Percentiles rank a stretch among this genome's conserved stretches.
Conservation (phyloP, 495 filamentous ascomycete species). For the Trichodelitschia bisporula region DNA sequence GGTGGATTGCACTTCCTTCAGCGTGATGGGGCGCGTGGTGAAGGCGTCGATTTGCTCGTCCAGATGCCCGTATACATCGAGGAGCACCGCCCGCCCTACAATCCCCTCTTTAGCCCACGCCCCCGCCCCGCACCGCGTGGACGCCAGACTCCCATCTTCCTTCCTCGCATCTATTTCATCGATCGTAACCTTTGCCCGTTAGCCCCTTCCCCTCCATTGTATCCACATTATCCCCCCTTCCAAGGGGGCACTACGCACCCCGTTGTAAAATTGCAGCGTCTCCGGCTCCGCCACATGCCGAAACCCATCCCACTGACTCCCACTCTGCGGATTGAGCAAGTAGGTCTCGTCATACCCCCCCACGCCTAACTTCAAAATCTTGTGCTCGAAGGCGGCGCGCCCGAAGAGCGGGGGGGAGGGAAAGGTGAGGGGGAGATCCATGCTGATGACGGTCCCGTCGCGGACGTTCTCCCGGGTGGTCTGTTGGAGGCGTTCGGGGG, state of each 20-base stretch:
- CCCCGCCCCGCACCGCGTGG: too few species aligned
- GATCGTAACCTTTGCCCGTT: too few species aligned
- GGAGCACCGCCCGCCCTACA: constrained; percentile 30
- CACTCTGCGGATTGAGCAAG: constrained; percentile 49
- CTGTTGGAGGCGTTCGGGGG: constrained; percentile 25
- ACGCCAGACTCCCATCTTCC: too few species aligned
- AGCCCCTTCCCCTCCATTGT: constrained; percentile 24
- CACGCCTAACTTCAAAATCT: constrained; percentile 23
- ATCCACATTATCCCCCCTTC: too few species aligned
- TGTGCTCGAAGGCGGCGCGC: constrained; percentile 29
- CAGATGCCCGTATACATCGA: too few species aligned
- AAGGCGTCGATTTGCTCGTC: too few species aligned
- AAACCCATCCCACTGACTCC: constrained; percentile 51
- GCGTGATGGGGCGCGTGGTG: too few species aligned
- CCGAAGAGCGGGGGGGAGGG: constrained; percentile 26
- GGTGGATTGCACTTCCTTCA: too few species aligned
- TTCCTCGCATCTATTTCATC: too few species aligned
- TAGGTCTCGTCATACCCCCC: constrained; percentile 39
- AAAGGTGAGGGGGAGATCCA: constrained; percentile 28
- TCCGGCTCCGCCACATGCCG: constrained; percentile 19
- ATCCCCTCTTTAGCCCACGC: constrained; percentile 28
- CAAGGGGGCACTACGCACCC: too few species aligned
- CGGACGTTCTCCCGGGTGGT: constrained; percentile 26
- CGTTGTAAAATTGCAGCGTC: constrained; percentile 25
- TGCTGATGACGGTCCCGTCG: constrained; percentile 23